Evolutionary conservation across 2,329 filamentous ascomycete species (phyloP).

Genomic region (Chalaropsis ovoidea): DNA sequence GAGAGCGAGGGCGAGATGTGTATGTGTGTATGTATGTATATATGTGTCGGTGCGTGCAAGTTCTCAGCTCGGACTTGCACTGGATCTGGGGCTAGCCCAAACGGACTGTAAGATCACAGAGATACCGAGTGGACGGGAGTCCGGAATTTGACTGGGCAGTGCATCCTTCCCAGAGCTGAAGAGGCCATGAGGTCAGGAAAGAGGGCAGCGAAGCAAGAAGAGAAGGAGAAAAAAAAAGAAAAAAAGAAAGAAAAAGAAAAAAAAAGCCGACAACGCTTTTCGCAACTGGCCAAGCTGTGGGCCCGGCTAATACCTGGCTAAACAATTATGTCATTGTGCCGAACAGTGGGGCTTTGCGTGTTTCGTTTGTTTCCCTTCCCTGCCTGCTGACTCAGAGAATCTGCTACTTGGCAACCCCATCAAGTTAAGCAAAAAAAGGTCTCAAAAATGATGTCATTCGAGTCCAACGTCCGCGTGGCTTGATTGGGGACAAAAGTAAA

Average conservation of each 20-base stretch:
- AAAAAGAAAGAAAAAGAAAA: background rate
- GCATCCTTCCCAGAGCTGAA: constrained; percentile 8
- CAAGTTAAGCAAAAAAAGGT: background rate
- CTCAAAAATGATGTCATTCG: background rate
- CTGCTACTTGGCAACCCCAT: background rate
- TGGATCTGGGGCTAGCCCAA: constrained; percentile 8
- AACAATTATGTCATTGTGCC: background rate
- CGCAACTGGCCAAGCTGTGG: too few species aligned
- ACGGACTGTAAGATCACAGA: constrained; percentile 1
- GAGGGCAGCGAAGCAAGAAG: background rate
- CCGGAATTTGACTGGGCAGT: constrained; percentile 10
- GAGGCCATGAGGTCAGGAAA: constrained; percentile 6
- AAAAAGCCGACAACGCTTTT: background rate
- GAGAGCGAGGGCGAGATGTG: too few species aligned
- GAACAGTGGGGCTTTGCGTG: too few species aligned
- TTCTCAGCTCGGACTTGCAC: background rate
- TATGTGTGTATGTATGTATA: background rate
- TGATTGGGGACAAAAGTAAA: background rate
- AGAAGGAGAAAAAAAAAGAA: background rate
- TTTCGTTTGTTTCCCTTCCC: background rate
- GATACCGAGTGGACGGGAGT: constrained; percentile 7
- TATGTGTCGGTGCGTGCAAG: too few species aligned
- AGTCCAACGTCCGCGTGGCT: background rate
- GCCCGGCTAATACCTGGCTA: background rate
- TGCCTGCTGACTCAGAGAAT: background rate